Evolutionary conservation across 1,284 basidiomycete species (phyloP), one percentile per base, ranked within the genome.

Genomic region (Ustilago xerochloae): DNA sequence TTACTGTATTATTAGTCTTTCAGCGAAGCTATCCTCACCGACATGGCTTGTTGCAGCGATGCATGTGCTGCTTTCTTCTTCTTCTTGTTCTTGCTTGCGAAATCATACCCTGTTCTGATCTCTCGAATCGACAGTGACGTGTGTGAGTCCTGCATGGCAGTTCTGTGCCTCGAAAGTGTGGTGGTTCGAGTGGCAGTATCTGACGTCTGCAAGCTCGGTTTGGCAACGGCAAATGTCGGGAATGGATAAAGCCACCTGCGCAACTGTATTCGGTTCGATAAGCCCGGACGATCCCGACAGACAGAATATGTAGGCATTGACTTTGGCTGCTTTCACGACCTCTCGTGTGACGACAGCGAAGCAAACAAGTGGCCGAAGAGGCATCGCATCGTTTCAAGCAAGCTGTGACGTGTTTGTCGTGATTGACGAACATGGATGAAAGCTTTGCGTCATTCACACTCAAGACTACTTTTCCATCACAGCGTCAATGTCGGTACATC

Each of bases 1-100:
- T n/a, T n/a, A 53, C 41, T 61, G 59, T 61, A 61, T 61, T 54
- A 61, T 45, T 61, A 61, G 28, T 32, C 28, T n/a, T 49, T 47
- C n/a, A 30, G 55, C 52, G 24, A 22, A 20, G 32, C 29, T 45
- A 10, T 15, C 22, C 10, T n/a, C 16, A 26, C 26, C 29, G 30
- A 8, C 12, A 26, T 20, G 12, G 41, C n/a, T 2, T 24, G 41
- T 24, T n/a, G n/a, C n/a, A n/a, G n/a, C n/a, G n/a, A n/a, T n/a
- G n/a, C n/a, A n/a, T n/a, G n/a, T n/a, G n/a, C n/a, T n/a, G n/a
- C n/a, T n/a, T n/a, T n/a, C n/a, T n/a, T n/a, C n/a, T n/a, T n/a
- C n/a, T n/a, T 47, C 29, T 22, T 20, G 41, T 35, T 35, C 15
- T 26, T 55, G 16, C n/a, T 32, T 49, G 29, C 36, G 36, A 48